Conservation (phyloP, 768 basidiomycete species). For the Mycena maculata region DNA sequence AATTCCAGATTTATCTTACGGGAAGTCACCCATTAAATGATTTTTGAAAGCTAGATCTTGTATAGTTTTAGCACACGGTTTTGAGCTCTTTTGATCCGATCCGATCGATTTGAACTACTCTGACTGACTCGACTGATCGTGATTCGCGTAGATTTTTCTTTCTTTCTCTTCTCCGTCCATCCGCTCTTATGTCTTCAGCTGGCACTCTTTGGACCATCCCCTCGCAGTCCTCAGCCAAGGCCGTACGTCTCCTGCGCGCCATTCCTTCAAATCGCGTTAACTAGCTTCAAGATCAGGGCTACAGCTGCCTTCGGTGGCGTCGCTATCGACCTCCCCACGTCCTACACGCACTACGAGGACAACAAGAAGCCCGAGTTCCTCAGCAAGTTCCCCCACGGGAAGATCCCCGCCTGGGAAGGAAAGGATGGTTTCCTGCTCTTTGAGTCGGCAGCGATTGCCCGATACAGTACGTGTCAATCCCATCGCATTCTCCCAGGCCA, state of each 20-base stretch:
- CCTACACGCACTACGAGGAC: slow-evolving; percentile 69
- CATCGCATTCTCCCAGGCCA: slow-evolving; percentile 32
- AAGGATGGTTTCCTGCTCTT: slow-evolving; percentile 81
- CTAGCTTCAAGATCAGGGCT: slow-evolving; percentile 57
- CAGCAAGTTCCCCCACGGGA: slow-evolving; percentile 81
- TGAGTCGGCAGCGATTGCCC: slow-evolving; percentile 85
- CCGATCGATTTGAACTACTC: too few relatives aligned
- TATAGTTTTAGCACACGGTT: too few relatives aligned
- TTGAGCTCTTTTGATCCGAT: too few relatives aligned
- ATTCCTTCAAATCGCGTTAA: not conserved
- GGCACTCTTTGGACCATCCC: slow-evolving; percentile 73
- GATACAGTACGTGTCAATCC: slow-evolving; percentile 81
- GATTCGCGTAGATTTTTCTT: too few relatives aligned
- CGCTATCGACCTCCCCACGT: slow-evolving; percentile 62
- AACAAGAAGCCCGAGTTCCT: slow-evolving; percentile 80
- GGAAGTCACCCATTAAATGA: too few relatives aligned
- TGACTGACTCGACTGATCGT: too few relatives aligned
- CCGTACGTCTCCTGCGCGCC: slow-evolving; percentile 53
- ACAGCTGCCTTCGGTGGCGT: slow-evolving; percentile 71
- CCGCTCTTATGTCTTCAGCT: slow-evolving; percentile 48
- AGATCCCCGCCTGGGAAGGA: slow-evolving; percentile 86
- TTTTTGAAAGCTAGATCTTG: too few relatives aligned
- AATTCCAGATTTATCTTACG: too few relatives aligned
- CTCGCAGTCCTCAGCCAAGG: slow-evolving; percentile 54
- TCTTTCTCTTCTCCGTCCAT: too few relatives aligned